Evolutionary conservation across 1,139 yeast species (phyloP).

Genomic region (Hansenula lynferdii): DNA sequence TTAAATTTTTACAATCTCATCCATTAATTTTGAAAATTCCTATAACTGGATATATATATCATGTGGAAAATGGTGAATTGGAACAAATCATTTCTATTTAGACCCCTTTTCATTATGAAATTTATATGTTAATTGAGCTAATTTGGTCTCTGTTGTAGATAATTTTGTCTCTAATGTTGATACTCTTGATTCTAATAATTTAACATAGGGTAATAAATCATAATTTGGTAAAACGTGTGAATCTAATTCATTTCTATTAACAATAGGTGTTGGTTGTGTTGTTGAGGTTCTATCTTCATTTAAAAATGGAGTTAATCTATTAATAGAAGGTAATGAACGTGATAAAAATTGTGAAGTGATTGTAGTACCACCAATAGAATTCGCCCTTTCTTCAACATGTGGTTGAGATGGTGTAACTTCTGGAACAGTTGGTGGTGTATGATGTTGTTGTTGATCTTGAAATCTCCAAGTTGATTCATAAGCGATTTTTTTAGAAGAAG

Average conservation of each 20-base stretch:
- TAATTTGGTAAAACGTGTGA: no score
- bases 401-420: no score
- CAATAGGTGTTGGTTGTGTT: no score
- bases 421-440: background rate
- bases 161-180: slow-evolving; percentile 32
- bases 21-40: slow-evolving; percentile 26
- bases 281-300: slow-evolving; percentile 1
- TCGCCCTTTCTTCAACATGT: background rate
- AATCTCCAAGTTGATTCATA: background rate
- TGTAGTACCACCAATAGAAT: no score
- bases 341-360: background rate
- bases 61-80: slow-evolving; percentile 33
- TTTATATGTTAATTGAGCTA: slow-evolving; percentile 27
- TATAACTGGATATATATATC: slow-evolving; percentile 34
- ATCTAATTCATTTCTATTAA: background rate
- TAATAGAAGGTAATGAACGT: slow-evolving; percentile 9
- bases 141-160: slow-evolving; percentile 21
- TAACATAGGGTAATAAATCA: slow-evolving; percentile 16
- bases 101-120: slow-evolving; percentile 4
- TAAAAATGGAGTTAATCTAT: slow-evolving; percentile 8
- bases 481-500: background rate
- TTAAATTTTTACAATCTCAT: slow-evolving; percentile 23
- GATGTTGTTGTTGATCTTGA: background rate
- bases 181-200: slow-evolving; percentile 17
- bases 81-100: slow-evolving; percentile 14